phyloP scores from a whole-genome alignment of 371 early-diverging fungal genomes.

The Mucor mucedo region DNA sequence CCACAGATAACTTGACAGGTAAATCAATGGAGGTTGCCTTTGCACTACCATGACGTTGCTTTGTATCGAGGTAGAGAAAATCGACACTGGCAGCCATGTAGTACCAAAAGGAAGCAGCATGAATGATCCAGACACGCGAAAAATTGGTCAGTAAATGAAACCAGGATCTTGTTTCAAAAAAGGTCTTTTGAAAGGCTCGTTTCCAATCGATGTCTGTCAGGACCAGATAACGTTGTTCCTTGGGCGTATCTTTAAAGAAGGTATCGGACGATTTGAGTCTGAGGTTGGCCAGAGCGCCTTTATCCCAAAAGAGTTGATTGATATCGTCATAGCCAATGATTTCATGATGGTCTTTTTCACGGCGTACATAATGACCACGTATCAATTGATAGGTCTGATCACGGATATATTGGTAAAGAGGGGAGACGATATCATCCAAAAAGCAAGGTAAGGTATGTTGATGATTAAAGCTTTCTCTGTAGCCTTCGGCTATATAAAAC shows the following conservation, averaged over 20 bases:
- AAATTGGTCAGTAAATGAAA: conserved; percentile 85
- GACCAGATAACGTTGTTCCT: conserved; percentile 62
- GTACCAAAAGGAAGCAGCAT: conserved; percentile 81
- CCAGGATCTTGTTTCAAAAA: conserved; percentile 84
- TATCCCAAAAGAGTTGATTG: conserved; percentile 88
- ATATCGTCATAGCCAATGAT: conserved; percentile 90
- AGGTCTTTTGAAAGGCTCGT: conserved; percentile 78
- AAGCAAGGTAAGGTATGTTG: conserved; percentile 37
- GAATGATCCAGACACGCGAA: conserved; percentile 86
- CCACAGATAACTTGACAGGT: conserved; percentile 64
- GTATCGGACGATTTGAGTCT: conserved; percentile 48
- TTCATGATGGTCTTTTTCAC: conserved; percentile 81
- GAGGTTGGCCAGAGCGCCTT: conserved; percentile 67
- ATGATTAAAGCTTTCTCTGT: conserved; percentile 53
- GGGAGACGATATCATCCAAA: conserved; percentile 71
- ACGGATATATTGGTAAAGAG: conserved; percentile 78
- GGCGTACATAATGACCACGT: conserved; percentile 75
- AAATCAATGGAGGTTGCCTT: conserved; percentile 20
- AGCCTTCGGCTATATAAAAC: conserved; percentile 76
- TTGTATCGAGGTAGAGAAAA: conserved; percentile 59
- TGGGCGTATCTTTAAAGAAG: conserved; percentile 65
- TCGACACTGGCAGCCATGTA: conserved; percentile 77
- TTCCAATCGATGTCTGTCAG: conserved; percentile 73
- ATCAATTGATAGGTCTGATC: conserved; percentile 79
- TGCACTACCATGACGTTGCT: conserved; percentile 1